Conservation (phyloP, 176 grass and related monocot species). For the Stipa capillata region DNA sequence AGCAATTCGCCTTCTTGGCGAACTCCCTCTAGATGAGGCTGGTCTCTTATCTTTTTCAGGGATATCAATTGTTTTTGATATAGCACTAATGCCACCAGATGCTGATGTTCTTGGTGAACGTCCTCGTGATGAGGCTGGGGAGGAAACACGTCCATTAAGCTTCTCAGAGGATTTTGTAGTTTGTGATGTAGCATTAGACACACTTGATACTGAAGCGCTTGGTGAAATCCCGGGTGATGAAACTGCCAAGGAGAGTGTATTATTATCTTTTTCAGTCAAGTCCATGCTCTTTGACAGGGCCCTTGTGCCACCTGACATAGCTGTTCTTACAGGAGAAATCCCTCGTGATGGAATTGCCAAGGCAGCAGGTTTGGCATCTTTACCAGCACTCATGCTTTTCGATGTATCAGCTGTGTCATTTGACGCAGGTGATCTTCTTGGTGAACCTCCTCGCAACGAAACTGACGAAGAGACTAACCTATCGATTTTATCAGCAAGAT, state of each 20-base stretch:
- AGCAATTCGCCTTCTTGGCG: conserved; percentile 33
- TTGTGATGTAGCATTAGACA: conserved; percentile 34
- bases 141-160: conserved; percentile 20
- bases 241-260: not conserved
- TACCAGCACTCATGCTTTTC: not conserved
- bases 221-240: conserved; percentile 34
- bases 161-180: conserved; percentile 23
- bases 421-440: conserved; percentile 25
- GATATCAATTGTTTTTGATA: conserved; percentile 8
- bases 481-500: conserved; percentile 51
- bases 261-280: conserved; percentile 32
- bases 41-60: conserved; percentile 42
- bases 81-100: conserved; percentile 16
- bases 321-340: conserved; percentile 17
- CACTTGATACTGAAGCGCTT: conserved; percentile 8
- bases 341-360: conserved; percentile 21
- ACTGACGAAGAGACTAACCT: conserved; percentile 17
- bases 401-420: conserved; percentile 1
- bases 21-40: conserved; percentile 34
- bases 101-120: conserved; percentile 35
- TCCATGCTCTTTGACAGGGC: conserved; percentile 22
- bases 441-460: conserved; percentile 15
- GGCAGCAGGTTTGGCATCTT: conserved; percentile 26
- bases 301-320: conserved; percentile 5
- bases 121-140: conserved; percentile 21